Conservation (phyloP, 1,284 basidiomycete genomes). For the Moesziomyces sp. region DNA sequence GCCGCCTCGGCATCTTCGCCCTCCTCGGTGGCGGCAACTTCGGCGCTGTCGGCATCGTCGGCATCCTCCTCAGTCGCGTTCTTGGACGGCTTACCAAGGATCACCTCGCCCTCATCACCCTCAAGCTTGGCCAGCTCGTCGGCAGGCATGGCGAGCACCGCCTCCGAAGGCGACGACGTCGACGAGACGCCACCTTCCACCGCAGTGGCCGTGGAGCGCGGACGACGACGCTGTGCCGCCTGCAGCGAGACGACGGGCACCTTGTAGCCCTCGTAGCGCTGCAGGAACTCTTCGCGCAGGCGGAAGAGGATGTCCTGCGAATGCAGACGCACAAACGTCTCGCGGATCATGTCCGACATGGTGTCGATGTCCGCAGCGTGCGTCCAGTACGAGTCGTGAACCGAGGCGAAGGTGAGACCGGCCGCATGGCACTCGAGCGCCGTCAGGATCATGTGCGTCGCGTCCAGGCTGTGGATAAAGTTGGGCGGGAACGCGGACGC, state of each 20-base stretch:
- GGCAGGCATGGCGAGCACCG: constrained; percentile 32
- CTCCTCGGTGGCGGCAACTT: constrained; percentile 7
- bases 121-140: constrained; percentile 37
- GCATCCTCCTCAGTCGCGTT: constrained; percentile 7
- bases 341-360: constrained; percentile 89
- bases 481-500: constrained; percentile 98
- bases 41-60: constrained; percentile 22
- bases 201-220: constrained; percentile 8
- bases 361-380: constrained; percentile 87
- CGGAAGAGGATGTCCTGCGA: constrained; percentile 81
- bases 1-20: constrained; percentile 14
- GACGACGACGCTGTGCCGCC: constrained; percentile 2
- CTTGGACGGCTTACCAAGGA: constrained; percentile 23
- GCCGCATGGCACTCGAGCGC: constrained; percentile 78
- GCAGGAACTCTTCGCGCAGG: constrained; percentile 69
- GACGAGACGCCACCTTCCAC: constrained; percentile 3
- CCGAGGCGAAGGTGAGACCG: constrained; percentile 83
- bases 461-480: constrained; percentile 96
- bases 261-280: constrained; percentile 59
- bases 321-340: constrained; percentile 92
- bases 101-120: constrained; percentile 24
- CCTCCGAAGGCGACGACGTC: constrained; percentile 17
- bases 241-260: constrained; percentile 50
- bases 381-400: constrained; percentile 99
- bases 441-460: constrained; percentile 98